Evolutionary conservation across 129 eudicot genomes (phyloP).

Genomic region (Kitagawia praeruptora): DNA sequence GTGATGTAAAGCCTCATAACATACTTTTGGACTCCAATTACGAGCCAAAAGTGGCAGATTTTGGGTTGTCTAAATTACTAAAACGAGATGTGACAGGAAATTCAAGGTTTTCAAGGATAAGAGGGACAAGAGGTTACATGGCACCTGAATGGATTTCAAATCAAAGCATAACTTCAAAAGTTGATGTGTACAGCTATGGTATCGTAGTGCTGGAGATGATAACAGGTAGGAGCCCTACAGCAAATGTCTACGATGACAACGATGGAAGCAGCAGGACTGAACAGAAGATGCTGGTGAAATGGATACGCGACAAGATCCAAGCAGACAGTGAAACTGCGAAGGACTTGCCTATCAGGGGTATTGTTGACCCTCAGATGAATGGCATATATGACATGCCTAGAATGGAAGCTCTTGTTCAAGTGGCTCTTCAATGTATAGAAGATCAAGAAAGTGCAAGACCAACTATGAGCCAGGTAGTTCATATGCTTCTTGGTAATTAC

Average conservation of each 20-base stretch:
- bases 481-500: conserved; percentile 26
- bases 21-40: conserved; percentile 19
- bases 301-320: conserved; percentile 32
- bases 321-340: conserved; percentile 1
- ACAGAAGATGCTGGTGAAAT: conserved; percentile 17
- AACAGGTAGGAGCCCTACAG: conserved; percentile 23
- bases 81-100: conserved; percentile 6
- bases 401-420: conserved; percentile 26
- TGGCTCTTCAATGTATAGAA: conserved; percentile 40
- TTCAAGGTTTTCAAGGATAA: conserved; percentile 31
- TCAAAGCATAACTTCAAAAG: conserved; percentile 43
- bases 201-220: conserved; percentile 39
- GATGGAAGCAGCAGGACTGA: neutral
- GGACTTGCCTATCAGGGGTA: conserved; percentile 14
- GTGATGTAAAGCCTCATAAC: conserved; percentile 38
- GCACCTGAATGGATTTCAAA: conserved; percentile 48
- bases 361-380: conserved; percentile 25
- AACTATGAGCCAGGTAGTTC: conserved; percentile 45
- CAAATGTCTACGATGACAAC: neutral
- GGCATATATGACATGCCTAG: conserved; percentile 22
- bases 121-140: conserved; percentile 69
- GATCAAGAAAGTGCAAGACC: conserved; percentile 48
- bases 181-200: conserved; percentile 47
- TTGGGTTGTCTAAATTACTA: conserved; percentile 19
- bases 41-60: conserved; percentile 26